Conservation (phyloP, 2,329 filamentous ascomycete species). For the Venturia asperata region DNA sequence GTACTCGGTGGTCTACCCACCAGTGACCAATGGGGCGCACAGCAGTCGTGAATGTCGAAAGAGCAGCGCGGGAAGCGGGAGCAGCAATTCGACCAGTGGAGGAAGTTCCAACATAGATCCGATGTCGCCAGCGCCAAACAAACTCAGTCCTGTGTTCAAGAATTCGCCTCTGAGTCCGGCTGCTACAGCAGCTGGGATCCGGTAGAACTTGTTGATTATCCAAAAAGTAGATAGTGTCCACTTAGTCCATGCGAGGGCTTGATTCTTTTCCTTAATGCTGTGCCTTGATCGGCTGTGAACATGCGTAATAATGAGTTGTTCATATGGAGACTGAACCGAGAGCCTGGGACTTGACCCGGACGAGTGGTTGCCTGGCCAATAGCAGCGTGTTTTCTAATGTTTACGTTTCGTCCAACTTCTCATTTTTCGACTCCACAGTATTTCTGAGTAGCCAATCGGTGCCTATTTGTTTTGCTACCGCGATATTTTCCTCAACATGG, state of each 20-base stretch:
- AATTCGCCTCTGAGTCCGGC: conserved; percentile 5
- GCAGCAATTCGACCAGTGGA: conserved; percentile 13
- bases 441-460: not conserved
- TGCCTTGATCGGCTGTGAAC: not conserved
- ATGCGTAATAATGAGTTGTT: no score
- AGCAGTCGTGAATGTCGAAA: conserved; percentile 6
- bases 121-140: conserved; percentile 15
- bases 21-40: conserved; percentile 7
- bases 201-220: conserved; percentile 1
- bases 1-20: conserved; percentile 9
- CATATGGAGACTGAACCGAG: no score
- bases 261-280: not conserved
- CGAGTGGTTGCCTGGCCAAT: not conserved
- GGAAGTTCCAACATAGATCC: conserved; percentile 16
- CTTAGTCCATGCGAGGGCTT: conserved; percentile 7
- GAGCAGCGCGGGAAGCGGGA: conserved; percentile 16
- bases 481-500: conserved; percentile 14
- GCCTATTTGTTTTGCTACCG: not conserved
- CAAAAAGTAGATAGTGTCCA: conserved; percentile 13
- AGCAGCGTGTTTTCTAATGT: not conserved
- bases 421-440: not conserved
- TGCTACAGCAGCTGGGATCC: not conserved
- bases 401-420: not conserved
- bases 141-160: conserved; percentile 13
- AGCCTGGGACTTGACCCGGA: no score